These are phyloP conservation scores for Keithomyces neogunnii DNA, from an alignment of 2,329 filamentous ascomycete genomes.

Conservation along the genomic window DNA sequence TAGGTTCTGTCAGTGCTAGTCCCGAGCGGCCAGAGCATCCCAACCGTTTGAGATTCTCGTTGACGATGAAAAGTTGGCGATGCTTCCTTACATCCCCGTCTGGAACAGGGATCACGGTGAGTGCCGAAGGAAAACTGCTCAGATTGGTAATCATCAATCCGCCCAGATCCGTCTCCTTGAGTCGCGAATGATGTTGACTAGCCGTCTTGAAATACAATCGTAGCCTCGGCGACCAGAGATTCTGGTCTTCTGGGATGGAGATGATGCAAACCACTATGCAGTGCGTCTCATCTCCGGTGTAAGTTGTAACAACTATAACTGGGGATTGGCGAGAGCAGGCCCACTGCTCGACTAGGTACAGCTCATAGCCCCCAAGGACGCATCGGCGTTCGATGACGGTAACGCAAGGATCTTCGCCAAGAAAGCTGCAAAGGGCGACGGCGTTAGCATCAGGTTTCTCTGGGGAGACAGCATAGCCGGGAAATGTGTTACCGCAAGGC, in stretches of 20 bases:
- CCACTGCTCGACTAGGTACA: slow-evolving; percentile 97
- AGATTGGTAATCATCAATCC: slow-evolving; percentile 91
- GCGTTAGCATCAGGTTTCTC: slow-evolving; percentile 5
- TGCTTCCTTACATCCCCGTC: slow-evolving; percentile 77
- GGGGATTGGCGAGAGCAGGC: slow-evolving; percentile 85
- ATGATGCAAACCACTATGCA: slow-evolving; percentile 72
- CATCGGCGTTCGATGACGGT: slow-evolving; percentile 64
- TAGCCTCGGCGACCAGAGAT: slow-evolving; percentile 68
- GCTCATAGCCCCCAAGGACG: slow-evolving; percentile 73
- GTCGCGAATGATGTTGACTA: slow-evolving; percentile 74
- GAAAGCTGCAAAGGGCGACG: slow-evolving; percentile 42
- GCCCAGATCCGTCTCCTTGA: slow-evolving; percentile 73
- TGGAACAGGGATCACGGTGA: slow-evolving; percentile 86
- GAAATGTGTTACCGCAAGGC: slow-evolving; percentile 40
- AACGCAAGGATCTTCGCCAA: slow-evolving; percentile 77
- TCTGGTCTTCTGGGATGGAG: slow-evolving; percentile 72
- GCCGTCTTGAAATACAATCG: slow-evolving; percentile 81
- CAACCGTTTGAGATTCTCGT: slow-evolving; percentile 85
- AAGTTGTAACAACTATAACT: slow-evolving; percentile 86
- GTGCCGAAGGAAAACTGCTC: slow-evolving; percentile 80
- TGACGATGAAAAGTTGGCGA: slow-evolving; percentile 80
- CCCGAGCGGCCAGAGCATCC: slow-evolving; percentile 87
- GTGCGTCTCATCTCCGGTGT: slow-evolving; percentile 78
- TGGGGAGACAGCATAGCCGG: too few species aligned
- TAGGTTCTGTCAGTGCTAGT: slow-evolving; percentile 70